phyloP scores from a whole-genome alignment of 73 alveolate genomes.

The Paramecium biaurelia region DNA sequence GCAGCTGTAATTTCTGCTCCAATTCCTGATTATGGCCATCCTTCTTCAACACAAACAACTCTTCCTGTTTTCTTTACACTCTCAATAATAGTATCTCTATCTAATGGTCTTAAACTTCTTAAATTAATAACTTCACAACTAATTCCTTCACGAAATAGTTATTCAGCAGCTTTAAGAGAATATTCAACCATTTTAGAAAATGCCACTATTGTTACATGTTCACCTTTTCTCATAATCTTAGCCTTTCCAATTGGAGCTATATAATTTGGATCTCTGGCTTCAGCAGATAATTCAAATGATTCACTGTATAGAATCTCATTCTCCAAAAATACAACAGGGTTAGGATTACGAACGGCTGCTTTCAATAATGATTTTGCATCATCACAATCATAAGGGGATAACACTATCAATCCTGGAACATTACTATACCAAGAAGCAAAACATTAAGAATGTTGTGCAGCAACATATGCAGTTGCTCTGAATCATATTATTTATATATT shows the following conservation, averaged over 20 bases:
- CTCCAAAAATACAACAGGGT: conserved; percentile 89
- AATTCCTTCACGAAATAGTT: conserved; percentile 74
- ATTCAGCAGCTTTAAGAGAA: conserved; percentile 83
- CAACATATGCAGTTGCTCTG: conserved; percentile 85
- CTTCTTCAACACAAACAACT: conserved; percentile 92
- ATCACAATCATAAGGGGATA: conserved; percentile 83
- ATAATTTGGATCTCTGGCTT: conserved; percentile 78
- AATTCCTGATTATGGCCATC: conserved; percentile 92
- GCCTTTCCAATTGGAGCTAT: conserved; percentile 84
- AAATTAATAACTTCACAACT: conserved; percentile 80
- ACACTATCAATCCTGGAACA: conserved; percentile 85
- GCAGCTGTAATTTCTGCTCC: conserved; percentile 88
- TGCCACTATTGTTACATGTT: conserved; percentile 82
- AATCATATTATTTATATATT: background rate
- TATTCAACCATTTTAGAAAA: conserved; percentile 81
- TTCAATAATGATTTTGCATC: conserved; percentile 84
- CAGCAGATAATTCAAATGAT: conserved; percentile 72
- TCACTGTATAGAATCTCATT: conserved; percentile 87
- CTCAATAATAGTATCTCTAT: conserved; percentile 75
- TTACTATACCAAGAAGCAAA: conserved; percentile 90
- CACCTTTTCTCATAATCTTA: conserved; percentile 82
- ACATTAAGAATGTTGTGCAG: conserved; percentile 91
- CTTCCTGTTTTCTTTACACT: conserved; percentile 89
- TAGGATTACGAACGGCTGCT: conserved; percentile 86
- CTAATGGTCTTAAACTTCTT: conserved; percentile 83